These are phyloP conservation scores for Psilocybe cubensis DNA, from an alignment of 768 basidiomycete genomes.

Conservation along the genomic window DNA sequence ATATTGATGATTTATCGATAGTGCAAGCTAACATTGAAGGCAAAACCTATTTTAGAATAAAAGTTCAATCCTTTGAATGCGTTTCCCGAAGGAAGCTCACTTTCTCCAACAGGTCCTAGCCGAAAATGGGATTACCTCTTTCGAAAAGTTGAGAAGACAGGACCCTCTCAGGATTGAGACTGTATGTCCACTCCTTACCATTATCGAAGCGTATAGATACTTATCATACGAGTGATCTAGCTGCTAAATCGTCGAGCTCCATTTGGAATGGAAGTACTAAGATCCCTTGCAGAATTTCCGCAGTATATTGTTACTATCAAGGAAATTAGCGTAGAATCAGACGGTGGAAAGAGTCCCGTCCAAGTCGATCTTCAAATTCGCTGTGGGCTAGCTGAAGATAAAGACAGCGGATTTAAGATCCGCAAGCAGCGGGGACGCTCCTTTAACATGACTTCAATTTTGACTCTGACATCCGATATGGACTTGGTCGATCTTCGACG, in stretches of 20 bases:
- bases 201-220: too few relatives aligned
- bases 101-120: conserved; percentile 69
- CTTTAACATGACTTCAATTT: conserved; percentile 68
- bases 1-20: not conserved
- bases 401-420: conserved; percentile 28
- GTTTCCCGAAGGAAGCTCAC: not conserved
- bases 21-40: not conserved
- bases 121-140: conserved; percentile 68
- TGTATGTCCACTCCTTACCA: too few relatives aligned
- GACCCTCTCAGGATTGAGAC: conserved; percentile 66
- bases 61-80: conserved; percentile 21
- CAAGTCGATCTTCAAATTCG: conserved; percentile 58
- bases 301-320: conserved; percentile 57
- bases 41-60: conserved; percentile 28
- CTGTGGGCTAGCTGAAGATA: conserved; percentile 52
- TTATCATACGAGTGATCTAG: conserved; percentile 35
- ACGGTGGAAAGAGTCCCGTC: conserved; percentile 55
- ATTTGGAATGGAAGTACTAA: conserved; percentile 73
- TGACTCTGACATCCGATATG: conserved; percentile 77
- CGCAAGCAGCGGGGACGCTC: conserved; percentile 44
- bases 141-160: conserved; percentile 58
- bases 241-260: conserved; percentile 75
- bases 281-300: conserved; percentile 65
- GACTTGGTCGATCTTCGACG: conserved; percentile 80
- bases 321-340: conserved; percentile 46